Evolutionary conservation across 2,329 filamentous ascomycete species (phyloP).

Genomic region (Epichloe elymi): DNA sequence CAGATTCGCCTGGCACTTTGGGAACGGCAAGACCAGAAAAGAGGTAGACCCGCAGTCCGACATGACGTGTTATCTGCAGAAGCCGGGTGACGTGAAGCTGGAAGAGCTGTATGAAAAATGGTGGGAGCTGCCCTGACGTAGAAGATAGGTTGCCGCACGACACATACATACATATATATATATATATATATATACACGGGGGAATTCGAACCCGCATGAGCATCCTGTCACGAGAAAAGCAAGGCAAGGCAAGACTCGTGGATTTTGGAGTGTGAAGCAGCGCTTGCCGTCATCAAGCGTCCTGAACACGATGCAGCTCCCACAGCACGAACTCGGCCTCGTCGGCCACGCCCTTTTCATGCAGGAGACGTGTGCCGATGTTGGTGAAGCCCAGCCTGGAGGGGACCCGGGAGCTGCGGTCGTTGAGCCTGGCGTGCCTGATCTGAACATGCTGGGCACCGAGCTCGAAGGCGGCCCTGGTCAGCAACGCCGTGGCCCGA

Average conservation of each 20-base stretch:
- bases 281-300: too few species aligned
- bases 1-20: conserved; percentile 49
- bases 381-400: conserved; percentile 5
- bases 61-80: conserved; percentile 48
- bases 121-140: conserved; percentile 27
- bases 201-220: too few species aligned
- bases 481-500: conserved; percentile 7
- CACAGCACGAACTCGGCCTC: not conserved
- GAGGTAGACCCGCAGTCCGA: conserved; percentile 44
- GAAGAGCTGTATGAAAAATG: conserved; percentile 53
- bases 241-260: too few species aligned
- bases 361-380: not conserved
- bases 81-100: conserved; percentile 44
- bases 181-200: too few species aligned
- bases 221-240: too few species aligned
- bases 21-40: conserved; percentile 51
- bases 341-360: not conserved
- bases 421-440: conserved; percentile 7
- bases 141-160: not conserved
- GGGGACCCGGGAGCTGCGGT: conserved; percentile 6
- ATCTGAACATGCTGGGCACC: conserved; percentile 9
- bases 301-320: not conserved
- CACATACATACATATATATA: too few species aligned
- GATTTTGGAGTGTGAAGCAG: too few species aligned
- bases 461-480: conserved; percentile 6